phyloP scores from a whole-genome alignment of 2,329 filamentous ascomycete genomes.

The Bisporella sp. region DNA sequence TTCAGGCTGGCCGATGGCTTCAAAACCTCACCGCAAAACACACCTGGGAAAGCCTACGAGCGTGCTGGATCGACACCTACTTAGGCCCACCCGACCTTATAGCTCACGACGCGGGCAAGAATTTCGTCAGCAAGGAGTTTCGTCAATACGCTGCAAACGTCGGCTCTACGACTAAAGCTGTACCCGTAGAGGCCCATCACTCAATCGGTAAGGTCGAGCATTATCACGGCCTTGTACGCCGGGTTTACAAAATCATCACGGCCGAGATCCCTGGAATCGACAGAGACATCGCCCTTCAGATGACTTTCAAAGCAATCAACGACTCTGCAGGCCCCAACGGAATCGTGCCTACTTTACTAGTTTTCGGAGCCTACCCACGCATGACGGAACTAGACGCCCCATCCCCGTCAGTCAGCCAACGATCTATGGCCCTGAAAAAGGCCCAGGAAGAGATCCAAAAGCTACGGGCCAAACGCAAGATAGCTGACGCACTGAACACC shows the following conservation, averaged over 20 bases:
- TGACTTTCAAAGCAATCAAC: conserved; percentile 11
- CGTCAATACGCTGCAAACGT: too few relatives aligned
- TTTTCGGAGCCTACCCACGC: conserved; percentile 6
- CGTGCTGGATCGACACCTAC: neutral
- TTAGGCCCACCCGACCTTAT: neutral
- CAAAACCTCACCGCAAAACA: neutral
- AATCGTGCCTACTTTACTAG: conserved; percentile 6
- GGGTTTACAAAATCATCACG: neutral
- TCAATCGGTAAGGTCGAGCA: too few relatives aligned
- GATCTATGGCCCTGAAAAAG: conserved; percentile 2
- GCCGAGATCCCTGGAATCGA: neutral
- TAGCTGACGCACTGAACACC: conserved; percentile 4
- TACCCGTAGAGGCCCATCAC: too few relatives aligned
- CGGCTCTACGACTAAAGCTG: too few relatives aligned
- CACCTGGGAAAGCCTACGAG: neutral
- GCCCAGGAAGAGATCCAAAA: conserved; percentile 6
- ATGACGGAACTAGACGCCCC: neutral
- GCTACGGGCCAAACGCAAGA: conserved; percentile 1
- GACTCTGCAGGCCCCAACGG: conserved; percentile 3
- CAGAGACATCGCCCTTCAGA: conserved; percentile 5
- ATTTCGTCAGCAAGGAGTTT: neutral
- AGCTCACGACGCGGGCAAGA: neutral
- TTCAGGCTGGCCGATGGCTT: neutral
- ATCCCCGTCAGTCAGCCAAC: neutral
- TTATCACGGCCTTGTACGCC: too few relatives aligned